These are phyloP conservation scores for Candida taoyuanica DNA, from an alignment of 805 yeast genomes.

Conservation along the genomic window DNA sequence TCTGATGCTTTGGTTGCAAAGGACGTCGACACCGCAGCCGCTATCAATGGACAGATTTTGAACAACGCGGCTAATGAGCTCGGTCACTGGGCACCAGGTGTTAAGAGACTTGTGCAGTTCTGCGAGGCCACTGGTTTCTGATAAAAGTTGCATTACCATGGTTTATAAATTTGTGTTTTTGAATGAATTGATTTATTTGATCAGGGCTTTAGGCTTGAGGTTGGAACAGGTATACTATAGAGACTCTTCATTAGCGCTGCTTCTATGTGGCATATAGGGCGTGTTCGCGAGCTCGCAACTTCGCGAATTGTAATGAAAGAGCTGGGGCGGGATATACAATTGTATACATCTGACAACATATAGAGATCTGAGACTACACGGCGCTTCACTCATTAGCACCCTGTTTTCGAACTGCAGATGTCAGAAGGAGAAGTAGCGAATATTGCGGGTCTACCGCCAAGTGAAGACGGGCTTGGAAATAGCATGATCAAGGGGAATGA, in stretches of 20 bases:
- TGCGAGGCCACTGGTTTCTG: constrained; percentile 33
- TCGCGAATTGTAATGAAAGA: background rate
- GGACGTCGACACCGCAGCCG: constrained; percentile 57
- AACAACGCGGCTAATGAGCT: constrained; percentile 64
- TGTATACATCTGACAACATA: background rate
- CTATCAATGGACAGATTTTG: constrained; percentile 52
- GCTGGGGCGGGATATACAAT: background rate
- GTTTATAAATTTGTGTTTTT: background rate
- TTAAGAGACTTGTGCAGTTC: constrained; percentile 81
- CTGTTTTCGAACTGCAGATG: background rate
- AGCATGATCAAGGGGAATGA: background rate
- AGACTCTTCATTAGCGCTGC: too few relatives aligned
- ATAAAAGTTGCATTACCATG: background rate
- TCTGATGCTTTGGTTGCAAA: constrained; percentile 42
- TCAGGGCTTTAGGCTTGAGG: too few relatives aligned
- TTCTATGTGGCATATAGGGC: constrained; percentile 6
- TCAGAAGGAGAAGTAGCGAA: background rate
- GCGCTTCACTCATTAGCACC: background rate
- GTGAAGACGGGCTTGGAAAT: background rate
- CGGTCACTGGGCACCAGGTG: constrained; percentile 92
- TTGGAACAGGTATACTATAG: too few relatives aligned
- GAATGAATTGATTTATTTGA: too few relatives aligned
- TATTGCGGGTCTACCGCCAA: background rate
- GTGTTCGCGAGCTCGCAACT: constrained; percentile 2
- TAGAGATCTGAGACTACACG: background rate